Base-by-base conservation (phyloP, 2,329 filamentous ascomycete genomes). In the Sclerotinia sclerotiorum region DNA sequence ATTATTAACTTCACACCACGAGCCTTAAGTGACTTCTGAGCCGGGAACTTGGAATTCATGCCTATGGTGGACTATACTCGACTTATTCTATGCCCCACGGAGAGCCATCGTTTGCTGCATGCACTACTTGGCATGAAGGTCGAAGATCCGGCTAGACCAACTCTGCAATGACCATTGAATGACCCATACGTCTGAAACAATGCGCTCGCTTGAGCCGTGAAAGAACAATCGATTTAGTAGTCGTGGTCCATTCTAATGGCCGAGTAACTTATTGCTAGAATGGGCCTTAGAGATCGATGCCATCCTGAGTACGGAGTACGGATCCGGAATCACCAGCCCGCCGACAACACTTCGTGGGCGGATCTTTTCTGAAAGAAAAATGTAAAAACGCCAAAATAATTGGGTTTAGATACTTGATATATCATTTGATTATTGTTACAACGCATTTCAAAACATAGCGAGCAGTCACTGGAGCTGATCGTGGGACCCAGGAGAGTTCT, bases 21-120 rank as follows among this genome's bases (percentile, higher is more conserved):
- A 13, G 29, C 0, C 11, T n/a, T 15, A 4, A 1, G 2, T 13
- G 2, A 56, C 0, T n/a, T 3, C 0, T 2, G 1, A 13, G n/a
- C 39, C 13, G 5, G 29, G 0, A 8, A n/a, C 1, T 13, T 0
- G n/a, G n/a, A 21, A 39, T 2, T 1, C 4, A 13, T 56, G 3
- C 21, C 5, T 0, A 8, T 11, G 5, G 3, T 15, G 13, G 10
- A 8, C 0, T 21, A 15, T 6, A n/a, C 2, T n/a, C 7, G 2
- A 3, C n/a, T 15, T 8, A 35, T 6, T n/a, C 0, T 7, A n/a
- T 56, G 2, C 13, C 32, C 29, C 5, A 35, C 19, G 2, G 29
- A 55, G 52, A n/a, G 6, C 11, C 19, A 39, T 35, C 5, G 35
- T 8, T 56, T 21, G 15, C 2, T 19, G 19, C 0, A 8, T n/a